Base-by-base conservation (phyloP, 2,329 filamentous ascomycete genomes). In the Xylariaceae sp. region DNA sequence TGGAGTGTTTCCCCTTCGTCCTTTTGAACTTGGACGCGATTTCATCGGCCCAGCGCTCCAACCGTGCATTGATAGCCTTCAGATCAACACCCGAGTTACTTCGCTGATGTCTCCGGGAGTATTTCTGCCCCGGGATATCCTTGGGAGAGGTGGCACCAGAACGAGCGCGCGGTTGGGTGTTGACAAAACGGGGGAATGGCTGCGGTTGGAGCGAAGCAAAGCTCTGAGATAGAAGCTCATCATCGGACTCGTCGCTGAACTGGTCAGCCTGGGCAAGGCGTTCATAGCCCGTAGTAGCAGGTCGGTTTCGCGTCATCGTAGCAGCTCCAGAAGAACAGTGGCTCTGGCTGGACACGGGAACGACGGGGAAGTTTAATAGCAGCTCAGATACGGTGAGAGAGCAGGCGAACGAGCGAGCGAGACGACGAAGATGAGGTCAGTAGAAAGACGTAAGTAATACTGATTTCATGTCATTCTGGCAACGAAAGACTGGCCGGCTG, bases 11-110 rank as follows among this genome's bases (percentile, higher is more conserved):
- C 56, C 88, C 85, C 69, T 87, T 87, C 67, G 83, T 81, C 65
- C 92, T 90, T 78, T 96, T 97, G 82, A 99, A 97, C 69, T 95
- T 94, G 67, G 91, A 89, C 35, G 94, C 92, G 70, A 99, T 97
- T 76, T 99, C 94, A 68, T 97, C 94, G 13, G 94, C 94, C 94
- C 94, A 99, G 72, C 90, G 83, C 76, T 99, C 94, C 30, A 99
- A 79, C 23, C 94, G 84, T 60, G 93, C 92, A 74, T 99, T 99
- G 76, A 99, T 97, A 61, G 94, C 94, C 74, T 97, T 97, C 72
- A 99, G 89, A 71, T 99, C 94, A 15, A 99, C 93, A 2, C 92
- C 93, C 17, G 91, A 91, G 68, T 92, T 94, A 71, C 90, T 89
- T 55, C 71, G 64, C 50, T 60, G 63, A 18, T 69, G 68, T 64